phyloP scores from a whole-genome alignment of 2,329 filamentous ascomycete species.

The Allantophomopsis cytisporea region DNA sequence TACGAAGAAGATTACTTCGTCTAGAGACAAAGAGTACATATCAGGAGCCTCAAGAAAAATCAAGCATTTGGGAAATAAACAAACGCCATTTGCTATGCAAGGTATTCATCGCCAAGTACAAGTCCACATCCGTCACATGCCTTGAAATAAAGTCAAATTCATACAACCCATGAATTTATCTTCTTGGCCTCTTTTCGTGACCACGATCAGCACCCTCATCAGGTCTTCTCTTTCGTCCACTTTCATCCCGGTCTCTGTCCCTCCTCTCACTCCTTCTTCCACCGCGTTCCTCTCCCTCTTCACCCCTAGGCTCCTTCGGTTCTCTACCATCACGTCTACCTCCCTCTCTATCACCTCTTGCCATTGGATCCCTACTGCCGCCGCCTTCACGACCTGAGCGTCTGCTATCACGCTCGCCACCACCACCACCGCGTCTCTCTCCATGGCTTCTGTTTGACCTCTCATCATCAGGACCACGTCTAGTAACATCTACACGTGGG shows the following conservation, averaged over 20 bases:
- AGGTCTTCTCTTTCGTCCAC: slow-evolving; percentile 14
- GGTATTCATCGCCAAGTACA: neutral
- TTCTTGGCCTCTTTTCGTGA: slow-evolving; percentile 1
- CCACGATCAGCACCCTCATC: slow-evolving; percentile 8
- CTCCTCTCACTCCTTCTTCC: slow-evolving; percentile 13
- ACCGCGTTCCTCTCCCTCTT: slow-evolving; percentile 11
- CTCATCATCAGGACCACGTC: neutral
- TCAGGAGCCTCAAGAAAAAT: too few relatives aligned
- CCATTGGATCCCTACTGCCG: slow-evolving; percentile 4
- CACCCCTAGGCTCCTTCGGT: slow-evolving; percentile 10
- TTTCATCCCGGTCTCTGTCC: slow-evolving; percentile 9
- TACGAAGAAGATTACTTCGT: too few relatives aligned
- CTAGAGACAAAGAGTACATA: too few relatives aligned
- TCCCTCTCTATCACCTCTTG: slow-evolving; percentile 10
- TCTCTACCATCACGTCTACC: slow-evolving; percentile 13
- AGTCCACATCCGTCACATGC: neutral
- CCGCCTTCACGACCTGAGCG: neutral
- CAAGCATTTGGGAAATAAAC: too few relatives aligned
- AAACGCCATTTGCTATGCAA: neutral
- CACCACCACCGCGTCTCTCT: neutral
- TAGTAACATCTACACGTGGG: neutral
- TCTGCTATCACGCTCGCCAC: neutral
- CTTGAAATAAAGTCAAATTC: neutral
- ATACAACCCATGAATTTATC: neutral
- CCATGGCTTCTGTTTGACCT: neutral